Base-by-base conservation (phyloP, 176 grass and related monocot species). In the Luzula sylvatica region DNA sequence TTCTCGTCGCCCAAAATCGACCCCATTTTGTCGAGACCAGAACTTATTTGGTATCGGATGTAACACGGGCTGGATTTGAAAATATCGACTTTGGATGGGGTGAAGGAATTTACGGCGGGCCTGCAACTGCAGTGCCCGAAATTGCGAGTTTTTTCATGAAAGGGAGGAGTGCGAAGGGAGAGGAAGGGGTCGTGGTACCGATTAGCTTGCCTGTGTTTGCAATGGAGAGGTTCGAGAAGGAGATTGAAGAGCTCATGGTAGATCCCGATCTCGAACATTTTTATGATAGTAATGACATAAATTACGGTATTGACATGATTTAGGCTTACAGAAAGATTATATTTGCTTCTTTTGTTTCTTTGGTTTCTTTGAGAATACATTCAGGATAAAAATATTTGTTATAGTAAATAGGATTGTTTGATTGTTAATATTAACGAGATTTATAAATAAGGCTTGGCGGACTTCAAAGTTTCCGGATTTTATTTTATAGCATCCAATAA, bases 1-100 rank as follows among this genome's bases (percentile, higher is more conserved):
- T 25, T 44, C 4, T 78, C 21, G 66, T 55, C 8, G 2, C 11
- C 0, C 21, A 47, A 11, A 39, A 42, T 2, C 26, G 58, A 58
- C 67, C 51, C n/a, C 42, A 39, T 39, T 50, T 71, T 27, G 43
- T 50, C 3, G 35, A 32, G 21, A 53, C 20, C 8, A 11, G 57
- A 19, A 53, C 71, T 20, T 81, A 81, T 41, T 56, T 79, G 5
- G 76, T 79, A 23, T 68, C 53, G 1, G 76, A 79, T 19, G 26
- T 67, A 20, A 79, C 68, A 8, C 53, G 26, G 17, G 35, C 46
- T 2, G 69, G 68, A 4, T 72, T 73, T 11, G 69, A 53, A 27
- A 16, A 46, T 3, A 38, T 73, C 1, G 76, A 79, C 38, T 72
- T 67, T n/a, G 68, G 68, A 26, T 72, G 61, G 68, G 68, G 68